These are phyloP conservation scores for Rhizopogon hawkerae DNA, from an alignment of 1,284 basidiomycete species.

Conservation along the genomic window DNA sequence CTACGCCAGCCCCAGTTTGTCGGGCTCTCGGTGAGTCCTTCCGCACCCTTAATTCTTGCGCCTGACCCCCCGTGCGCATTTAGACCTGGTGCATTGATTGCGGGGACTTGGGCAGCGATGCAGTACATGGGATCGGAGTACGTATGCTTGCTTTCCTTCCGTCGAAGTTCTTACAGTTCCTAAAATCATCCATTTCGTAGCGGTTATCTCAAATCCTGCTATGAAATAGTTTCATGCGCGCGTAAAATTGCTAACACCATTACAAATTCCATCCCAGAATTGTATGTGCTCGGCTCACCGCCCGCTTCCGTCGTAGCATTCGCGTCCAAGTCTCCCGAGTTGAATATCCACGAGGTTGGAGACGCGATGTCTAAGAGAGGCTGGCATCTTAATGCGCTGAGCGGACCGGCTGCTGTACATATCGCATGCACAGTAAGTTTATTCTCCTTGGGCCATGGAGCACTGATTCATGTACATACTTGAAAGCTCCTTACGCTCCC, in stretches of 20 bases:
- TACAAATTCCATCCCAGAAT: conserved; percentile 60
- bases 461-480: not conserved
- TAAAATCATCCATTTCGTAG: conserved; percentile 30
- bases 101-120: conserved; percentile 95
- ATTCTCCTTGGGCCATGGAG: not conserved
- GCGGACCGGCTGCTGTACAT: conserved; percentile 77
- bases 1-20: conserved; percentile 79
- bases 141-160: conserved; percentile 18
- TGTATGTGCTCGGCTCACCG: conserved; percentile 84
- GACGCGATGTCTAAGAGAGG: conserved; percentile 80
- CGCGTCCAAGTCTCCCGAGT: conserved; percentile 47
- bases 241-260: conserved; percentile 64
- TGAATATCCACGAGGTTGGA: conserved; percentile 81
- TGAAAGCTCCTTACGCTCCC: conserved; percentile 67
- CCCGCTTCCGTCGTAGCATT: conserved; percentile 90
- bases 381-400: conserved; percentile 88
- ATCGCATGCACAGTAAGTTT: conserved; percentile 83
- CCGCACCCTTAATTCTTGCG: not conserved
- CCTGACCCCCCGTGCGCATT: not conserved
- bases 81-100: conserved; percentile 87
- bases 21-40: conserved; percentile 69
- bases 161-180: conserved; percentile 4
- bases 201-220: conserved; percentile 88
- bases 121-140: conserved; percentile 83
- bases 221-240: conserved; percentile 70